Base-by-base conservation (phyloP, 2,329 filamentous ascomycete genomes). In the Neonectria magnoliae region DNA sequence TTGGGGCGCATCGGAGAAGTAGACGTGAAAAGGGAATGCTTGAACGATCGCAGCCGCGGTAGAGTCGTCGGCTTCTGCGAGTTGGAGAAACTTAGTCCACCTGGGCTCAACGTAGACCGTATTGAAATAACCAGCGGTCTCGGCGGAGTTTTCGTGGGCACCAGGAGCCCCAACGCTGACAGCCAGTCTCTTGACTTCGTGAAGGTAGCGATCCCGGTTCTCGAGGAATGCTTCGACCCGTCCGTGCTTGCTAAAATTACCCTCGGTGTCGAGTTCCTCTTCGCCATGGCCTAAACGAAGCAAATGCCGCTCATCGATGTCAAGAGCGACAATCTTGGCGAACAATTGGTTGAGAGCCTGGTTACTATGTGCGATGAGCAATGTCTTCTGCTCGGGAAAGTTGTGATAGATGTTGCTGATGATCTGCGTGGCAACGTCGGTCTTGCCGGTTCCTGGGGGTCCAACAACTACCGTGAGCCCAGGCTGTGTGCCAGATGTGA, bases 401-500 rank as follows among this genome's bases (percentile, higher is more conserved):
- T 98, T 97, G 83, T 98, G 95, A 76, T 99, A 99, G 72, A 99
- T 92, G 78, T 98, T 98, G 82, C 93, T 98, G 81, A 99, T 99
- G 77, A 98, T 97, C 79, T 99, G 96, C 5, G 95, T 98, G 52
- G 94, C 94, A 57, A 99, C 96, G 79, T 99, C 96, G n/a, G 96
- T 99, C 83, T 99, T 99, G 67, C 97, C 96, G 7, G 96, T 99
- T 59, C 96, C 96, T 8, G 96, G 96, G 58, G 96, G 96, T 1
- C 96, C 96, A 67, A 99, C 93, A 71, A 99, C 91, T 52, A 99
- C 88, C 1, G 95, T 98, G 56, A 99, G 85, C 20, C 97, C 96
- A 38, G 96, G 95, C 74, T 99, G 97, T 7, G 93, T 94, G 20
- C 96, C 96, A 44, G 95, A 98, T 65, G 92, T 90, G 73, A 99